These are phyloP conservation scores for Microdochium bolleyi DNA, from an alignment of 2,329 filamentous ascomycete species.

Conservation along the genomic window DNA sequence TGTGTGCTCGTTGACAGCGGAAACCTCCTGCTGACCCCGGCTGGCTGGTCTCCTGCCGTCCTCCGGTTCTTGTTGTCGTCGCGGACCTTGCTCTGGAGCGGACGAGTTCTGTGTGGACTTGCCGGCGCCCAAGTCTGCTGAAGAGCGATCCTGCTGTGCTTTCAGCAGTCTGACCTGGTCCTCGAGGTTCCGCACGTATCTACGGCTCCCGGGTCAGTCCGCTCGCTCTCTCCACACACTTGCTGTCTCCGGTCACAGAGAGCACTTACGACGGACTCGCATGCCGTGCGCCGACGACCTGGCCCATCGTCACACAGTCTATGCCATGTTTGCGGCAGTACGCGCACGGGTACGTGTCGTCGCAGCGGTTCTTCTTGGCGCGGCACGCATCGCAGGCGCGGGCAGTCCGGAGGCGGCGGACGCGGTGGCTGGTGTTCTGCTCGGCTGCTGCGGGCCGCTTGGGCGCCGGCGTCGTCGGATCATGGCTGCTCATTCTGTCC, in stretches of 20 bases:
- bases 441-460: too few species aligned
- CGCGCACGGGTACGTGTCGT: conserved; percentile 28
- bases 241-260: too few species aligned
- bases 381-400: conserved; percentile 37
- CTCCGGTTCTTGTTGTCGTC: conserved; percentile 1
- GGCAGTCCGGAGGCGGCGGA: conserved; percentile 26
- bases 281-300: conserved; percentile 9
- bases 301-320: conserved; percentile 18
- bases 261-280: too few species aligned
- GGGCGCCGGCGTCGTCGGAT: too few species aligned
- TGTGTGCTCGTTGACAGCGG: conserved; percentile 34
- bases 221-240: too few species aligned
- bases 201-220: too few species aligned
- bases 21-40: conserved; percentile 25
- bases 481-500: too few species aligned
- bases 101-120: conserved; percentile 1
- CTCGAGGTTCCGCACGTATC: conserved; percentile 13
- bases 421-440: neutral
- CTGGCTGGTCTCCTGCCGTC: conserved; percentile 9
- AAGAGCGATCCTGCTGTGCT: conserved; percentile 1
- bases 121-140: too few species aligned
- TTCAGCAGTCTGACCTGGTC: conserved; percentile 12
- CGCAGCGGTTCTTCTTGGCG: conserved; percentile 39
- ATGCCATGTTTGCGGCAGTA: conserved; percentile 13
- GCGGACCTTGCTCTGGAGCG: conserved; percentile 1